Evolutionary conservation across 345 rosid species (phyloP).

Genomic region (Corchorus olitorius): DNA sequence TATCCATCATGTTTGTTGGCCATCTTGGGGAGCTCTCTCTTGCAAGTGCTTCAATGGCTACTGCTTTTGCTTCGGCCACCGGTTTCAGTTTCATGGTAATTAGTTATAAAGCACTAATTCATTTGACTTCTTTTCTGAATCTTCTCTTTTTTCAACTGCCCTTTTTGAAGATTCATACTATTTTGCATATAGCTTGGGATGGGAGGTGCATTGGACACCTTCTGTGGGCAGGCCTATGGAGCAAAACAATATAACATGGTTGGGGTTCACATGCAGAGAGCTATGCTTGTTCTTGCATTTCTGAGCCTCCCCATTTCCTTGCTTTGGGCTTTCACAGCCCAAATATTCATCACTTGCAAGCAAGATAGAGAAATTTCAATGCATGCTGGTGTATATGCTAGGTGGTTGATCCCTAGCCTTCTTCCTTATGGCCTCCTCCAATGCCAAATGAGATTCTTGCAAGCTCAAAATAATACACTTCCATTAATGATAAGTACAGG

Average conservation of each 20-base stretch:
- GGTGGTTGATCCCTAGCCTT: constrained; percentile 36
- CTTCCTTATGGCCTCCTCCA: constrained; percentile 40
- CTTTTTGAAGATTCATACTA: no score
- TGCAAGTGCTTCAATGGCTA: constrained; percentile 49
- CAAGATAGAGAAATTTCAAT: constrained; percentile 32
- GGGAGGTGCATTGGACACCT: constrained; percentile 44
- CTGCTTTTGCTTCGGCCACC: constrained; percentile 47
- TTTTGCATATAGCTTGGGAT: constrained; percentile 32
- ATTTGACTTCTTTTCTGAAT: no score
- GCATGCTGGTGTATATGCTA: constrained; percentile 29
- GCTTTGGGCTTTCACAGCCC: constrained; percentile 28
- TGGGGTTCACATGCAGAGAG: constrained; percentile 39
- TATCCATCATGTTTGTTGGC: constrained; percentile 45
- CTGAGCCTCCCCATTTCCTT: constrained; percentile 35
- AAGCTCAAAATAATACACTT: constrained; percentile 29
- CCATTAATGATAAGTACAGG: constrained; percentile 32
- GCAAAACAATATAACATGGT: constrained; percentile 37
- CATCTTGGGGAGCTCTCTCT: constrained; percentile 38
- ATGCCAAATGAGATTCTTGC: constrained; percentile 40
- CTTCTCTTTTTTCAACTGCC: no score
- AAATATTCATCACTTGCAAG: constrained; percentile 26
- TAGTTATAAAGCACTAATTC: background rate
- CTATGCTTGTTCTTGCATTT: constrained; percentile 34
- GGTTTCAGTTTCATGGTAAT: constrained; percentile 38
- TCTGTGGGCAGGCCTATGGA: constrained; percentile 43